Evolutionary conservation across 768 basidiomycete genomes (phyloP).

Genomic region (Pleurotus pulmonarius): DNA sequence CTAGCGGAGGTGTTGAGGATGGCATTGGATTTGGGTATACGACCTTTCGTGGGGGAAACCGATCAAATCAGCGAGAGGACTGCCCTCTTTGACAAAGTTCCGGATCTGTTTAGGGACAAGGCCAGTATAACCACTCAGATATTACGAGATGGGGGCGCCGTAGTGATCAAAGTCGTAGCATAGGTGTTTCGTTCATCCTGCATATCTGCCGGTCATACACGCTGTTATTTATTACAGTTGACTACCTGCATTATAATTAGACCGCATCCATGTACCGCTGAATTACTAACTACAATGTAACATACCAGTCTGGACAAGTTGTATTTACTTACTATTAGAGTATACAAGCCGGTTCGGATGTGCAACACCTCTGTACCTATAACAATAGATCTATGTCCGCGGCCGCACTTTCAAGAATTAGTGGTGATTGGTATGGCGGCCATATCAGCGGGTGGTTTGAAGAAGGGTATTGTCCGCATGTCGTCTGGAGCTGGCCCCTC

Average conservation of each 20-base stretch:
- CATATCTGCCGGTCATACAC: not conserved
- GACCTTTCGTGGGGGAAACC: conserved; percentile 9
- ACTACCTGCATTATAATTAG: too few species aligned
- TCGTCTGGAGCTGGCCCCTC: conserved; percentile 60
- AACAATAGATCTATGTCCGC: too few species aligned
- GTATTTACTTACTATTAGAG: too few species aligned
- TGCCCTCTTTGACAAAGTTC: not conserved
- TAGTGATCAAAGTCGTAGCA: conserved; percentile 12
- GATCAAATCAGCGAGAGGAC: not conserved
- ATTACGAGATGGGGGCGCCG: conserved; percentile 11
- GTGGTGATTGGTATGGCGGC: too few species aligned
- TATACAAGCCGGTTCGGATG: too few species aligned
- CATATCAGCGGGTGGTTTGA: conserved; percentile 29
- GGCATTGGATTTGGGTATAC: conserved; percentile 36
- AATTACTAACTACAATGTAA: not conserved
- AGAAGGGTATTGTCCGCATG: conserved; percentile 75
- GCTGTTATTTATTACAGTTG: not conserved
- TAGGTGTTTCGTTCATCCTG: not conserved
- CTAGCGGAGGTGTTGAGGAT: conserved; percentile 37
- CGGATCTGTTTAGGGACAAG: not conserved
- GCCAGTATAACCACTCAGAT: not conserved
- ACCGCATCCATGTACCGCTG: not conserved
- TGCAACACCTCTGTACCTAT: too few species aligned
- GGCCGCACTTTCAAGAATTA: too few species aligned
- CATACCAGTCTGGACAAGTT: too few species aligned